Evolutionary conservation across 805 yeast genomes (phyloP).

Genomic region (Candida boidinii): DNA sequence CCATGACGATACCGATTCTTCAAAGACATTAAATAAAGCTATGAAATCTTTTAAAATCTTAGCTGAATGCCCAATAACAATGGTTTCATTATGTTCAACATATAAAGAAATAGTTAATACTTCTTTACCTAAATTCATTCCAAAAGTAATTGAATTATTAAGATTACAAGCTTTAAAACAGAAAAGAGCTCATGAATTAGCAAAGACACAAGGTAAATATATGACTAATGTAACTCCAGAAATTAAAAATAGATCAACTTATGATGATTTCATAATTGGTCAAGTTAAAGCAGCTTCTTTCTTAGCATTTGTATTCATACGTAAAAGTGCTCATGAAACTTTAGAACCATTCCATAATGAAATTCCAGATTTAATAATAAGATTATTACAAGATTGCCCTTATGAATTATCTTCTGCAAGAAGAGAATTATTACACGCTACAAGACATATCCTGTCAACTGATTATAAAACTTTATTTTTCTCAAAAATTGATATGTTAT

Average conservation of each 20-base stretch:
- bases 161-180: conserved; percentile 79
- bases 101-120: conserved; percentile 68
- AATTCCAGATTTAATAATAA: conserved; percentile 80
- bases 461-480: conserved; percentile 75
- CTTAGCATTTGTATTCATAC: conserved; percentile 81
- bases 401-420: conserved; percentile 86
- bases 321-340: conserved; percentile 69
- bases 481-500: conserved; percentile 75
- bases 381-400: conserved; percentile 92
- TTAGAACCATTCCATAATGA: conserved; percentile 47
- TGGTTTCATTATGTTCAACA: conserved; percentile 86
- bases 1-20: conserved; percentile 29
- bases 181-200: conserved; percentile 49
- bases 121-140: conserved; percentile 69
- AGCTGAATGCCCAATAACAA: conserved; percentile 94
- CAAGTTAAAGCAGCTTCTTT: conserved; percentile 97
- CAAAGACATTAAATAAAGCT: conserved; percentile 54
- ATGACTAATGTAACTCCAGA: conserved; percentile 68
- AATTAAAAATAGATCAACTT: conserved; percentile 68
- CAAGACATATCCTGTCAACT: conserved; percentile 89
- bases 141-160: conserved; percentile 69
- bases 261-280: conserved; percentile 81
- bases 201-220: conserved; percentile 46
- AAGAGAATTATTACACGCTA: conserved; percentile 87
- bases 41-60: conserved; percentile 82